Conservation (phyloP, 371 early-diverging fungal genomes). For the Quaeritorhiza haematococci region DNA sequence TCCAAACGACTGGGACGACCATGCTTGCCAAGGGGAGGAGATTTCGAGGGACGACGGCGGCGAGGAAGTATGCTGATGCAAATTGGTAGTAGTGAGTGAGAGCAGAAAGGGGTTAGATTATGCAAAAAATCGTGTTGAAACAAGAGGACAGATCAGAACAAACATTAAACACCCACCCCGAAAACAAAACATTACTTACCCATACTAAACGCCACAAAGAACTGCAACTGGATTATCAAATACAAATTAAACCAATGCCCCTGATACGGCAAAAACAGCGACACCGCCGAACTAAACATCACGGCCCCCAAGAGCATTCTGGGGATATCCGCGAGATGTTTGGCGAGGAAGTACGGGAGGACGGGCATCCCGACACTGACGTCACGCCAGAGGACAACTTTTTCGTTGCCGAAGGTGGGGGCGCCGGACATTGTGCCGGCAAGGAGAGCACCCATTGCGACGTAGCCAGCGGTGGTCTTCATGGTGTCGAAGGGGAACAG, state of each 20-base stretch:
- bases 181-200: slow-evolving; percentile 38
- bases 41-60: no score
- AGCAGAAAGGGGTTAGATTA: no score
- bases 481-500: not conserved
- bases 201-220: slow-evolving; percentile 31
- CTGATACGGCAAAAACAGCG: slow-evolving; percentile 35
- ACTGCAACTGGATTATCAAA: slow-evolving; percentile 16
- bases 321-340: slow-evolving; percentile 47
- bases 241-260: slow-evolving; percentile 8
- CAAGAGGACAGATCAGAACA: no score
- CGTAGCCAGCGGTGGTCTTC: slow-evolving; percentile 16
- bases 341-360: slow-evolving; percentile 48
- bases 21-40: no score
- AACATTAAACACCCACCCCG: no score
- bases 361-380: slow-evolving; percentile 42
- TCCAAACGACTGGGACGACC: no score
- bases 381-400: slow-evolving; percentile 50
- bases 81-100: no score
- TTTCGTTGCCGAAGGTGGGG: slow-evolving; percentile 47
- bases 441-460: slow-evolving; percentile 41
- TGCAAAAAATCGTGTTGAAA: slow-evolving; percentile 32
- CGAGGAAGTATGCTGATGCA: no score
- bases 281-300: slow-evolving; percentile 44
- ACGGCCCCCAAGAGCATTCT: slow-evolving; percentile 43
- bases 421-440: slow-evolving; percentile 1